phyloP scores from a whole-genome alignment of 2,329 filamentous ascomycete genomes.

The Diaporthe sp. region DNA sequence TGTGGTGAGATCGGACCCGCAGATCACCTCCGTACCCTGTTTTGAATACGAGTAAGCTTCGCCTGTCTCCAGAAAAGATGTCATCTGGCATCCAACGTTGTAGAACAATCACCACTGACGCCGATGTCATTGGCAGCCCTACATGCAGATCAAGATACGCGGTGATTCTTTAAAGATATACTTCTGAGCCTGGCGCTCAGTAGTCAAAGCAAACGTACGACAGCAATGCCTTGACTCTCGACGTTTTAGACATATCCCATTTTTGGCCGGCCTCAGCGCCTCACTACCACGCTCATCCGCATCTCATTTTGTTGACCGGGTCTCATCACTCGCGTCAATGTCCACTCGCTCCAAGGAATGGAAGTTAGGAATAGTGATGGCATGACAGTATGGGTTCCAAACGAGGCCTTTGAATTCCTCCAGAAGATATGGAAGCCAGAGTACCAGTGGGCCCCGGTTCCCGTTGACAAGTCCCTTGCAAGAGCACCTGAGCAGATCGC shows the following conservation, averaged over 20 bases:
- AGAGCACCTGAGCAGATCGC: constrained; percentile 31
- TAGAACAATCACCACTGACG: neutral
- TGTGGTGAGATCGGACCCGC: constrained; percentile 20
- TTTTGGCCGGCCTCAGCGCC: neutral
- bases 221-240: constrained; percentile 30
- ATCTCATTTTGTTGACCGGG: constrained; percentile 6
- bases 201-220: neutral
- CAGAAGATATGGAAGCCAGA: constrained; percentile 34
- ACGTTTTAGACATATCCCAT: neutral
- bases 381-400: constrained; percentile 35
- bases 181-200: constrained; percentile 31
- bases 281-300: neutral
- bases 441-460: constrained; percentile 33
- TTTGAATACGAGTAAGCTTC: constrained; percentile 33
- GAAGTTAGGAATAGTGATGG: constrained; percentile 31
- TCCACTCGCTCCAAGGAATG: constrained; percentile 33
- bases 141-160: neutral
- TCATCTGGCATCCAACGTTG: constrained; percentile 14
- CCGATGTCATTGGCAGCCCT: neutral
- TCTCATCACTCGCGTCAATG: constrained; percentile 23
- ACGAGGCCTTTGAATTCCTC: constrained; percentile 33
- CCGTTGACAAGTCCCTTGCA: constrained; percentile 32
- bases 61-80: constrained; percentile 12
- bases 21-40: constrained; percentile 29
- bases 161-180: neutral